Evolutionary conservation across 2,329 filamentous ascomycete genomes (phyloP).

Genomic region (Epichloe bromicola): DNA sequence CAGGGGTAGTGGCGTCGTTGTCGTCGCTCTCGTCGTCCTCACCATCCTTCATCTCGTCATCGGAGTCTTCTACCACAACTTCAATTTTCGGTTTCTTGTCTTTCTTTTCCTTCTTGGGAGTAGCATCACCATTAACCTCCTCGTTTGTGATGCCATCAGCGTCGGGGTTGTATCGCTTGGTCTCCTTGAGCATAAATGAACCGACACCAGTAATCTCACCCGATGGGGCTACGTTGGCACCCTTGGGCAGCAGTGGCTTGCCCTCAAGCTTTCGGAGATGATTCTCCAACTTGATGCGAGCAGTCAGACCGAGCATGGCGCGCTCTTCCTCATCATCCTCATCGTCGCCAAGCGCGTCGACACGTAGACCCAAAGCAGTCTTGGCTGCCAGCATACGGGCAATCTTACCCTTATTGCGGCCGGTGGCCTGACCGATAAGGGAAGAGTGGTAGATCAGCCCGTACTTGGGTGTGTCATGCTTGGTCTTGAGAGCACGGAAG

Average conservation of each 20-base stretch:
- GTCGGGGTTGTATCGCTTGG: constrained; percentile 86
- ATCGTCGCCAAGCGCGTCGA: constrained; percentile 56
- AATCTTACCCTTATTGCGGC: constrained; percentile 99
- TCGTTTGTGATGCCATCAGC: constrained; percentile 70
- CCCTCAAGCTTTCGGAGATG: constrained; percentile 71
- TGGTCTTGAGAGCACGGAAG: constrained; percentile 96
- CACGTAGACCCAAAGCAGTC: constrained; percentile 81
- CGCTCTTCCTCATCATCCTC: constrained; percentile 83
- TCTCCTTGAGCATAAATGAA: constrained; percentile 88
- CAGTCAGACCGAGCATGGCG: constrained; percentile 61
- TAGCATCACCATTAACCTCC: constrained; percentile 25
- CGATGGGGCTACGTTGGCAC: constrained; percentile 61
- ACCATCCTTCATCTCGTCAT: constrained; percentile 32
- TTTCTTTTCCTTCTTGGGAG: constrained; percentile 28
- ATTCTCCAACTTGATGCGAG: constrained; percentile 62
- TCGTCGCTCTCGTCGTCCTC: constrained; percentile 25
- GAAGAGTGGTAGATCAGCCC: constrained; percentile 89
- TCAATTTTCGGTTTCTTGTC: constrained; percentile 30
- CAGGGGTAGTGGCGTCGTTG: constrained; percentile 19
- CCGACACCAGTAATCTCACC: constrained; percentile 50
- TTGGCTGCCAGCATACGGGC: constrained; percentile 92
- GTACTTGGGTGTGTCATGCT: constrained; percentile 98
- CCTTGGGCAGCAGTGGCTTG: constrained; percentile 71
- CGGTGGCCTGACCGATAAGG: constrained; percentile 89
- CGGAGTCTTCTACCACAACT: constrained; percentile 26